Evolutionary conservation across 768 basidiomycete genomes (phyloP).

Genomic region (Lactifluus pinguis): DNA sequence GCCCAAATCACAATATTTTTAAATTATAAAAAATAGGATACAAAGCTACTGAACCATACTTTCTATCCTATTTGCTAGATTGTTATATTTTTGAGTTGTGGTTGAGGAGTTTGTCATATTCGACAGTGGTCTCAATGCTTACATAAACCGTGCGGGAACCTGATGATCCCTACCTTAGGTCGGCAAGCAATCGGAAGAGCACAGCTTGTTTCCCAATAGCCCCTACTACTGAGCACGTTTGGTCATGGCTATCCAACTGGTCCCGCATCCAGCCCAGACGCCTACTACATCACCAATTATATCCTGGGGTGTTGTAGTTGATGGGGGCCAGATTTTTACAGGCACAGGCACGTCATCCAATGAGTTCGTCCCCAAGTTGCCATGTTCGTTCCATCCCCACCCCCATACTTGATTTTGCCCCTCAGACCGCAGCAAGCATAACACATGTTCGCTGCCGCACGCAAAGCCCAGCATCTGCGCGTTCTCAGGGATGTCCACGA

Average conservation of each 20-base stretch:
- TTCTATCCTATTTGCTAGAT: too few species aligned
- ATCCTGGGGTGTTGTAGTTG: not conserved
- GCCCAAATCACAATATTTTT: too few species aligned
- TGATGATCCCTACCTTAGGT: not conserved
- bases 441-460: conserved; percentile 83
- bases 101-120: too few species aligned
- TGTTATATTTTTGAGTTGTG: too few species aligned
- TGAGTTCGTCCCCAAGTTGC: conserved; percentile 70
- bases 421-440: conserved; percentile 28
- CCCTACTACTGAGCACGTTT: not conserved
- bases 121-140: too few species aligned
- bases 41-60: too few species aligned
- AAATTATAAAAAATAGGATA: too few species aligned
- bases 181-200: not conserved
- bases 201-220: not conserved
- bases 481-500: conserved; percentile 28
- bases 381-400: conserved; percentile 99
- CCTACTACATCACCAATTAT: conserved; percentile 6
- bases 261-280: conserved; percentile 45
- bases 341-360: conserved; percentile 46
- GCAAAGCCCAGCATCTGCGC: conserved; percentile 18
- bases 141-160: too few species aligned
- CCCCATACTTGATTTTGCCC: conserved; percentile 44
- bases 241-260: conserved; percentile 36
- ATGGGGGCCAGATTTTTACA: conserved; percentile 43